Conservation (phyloP, 2,329 filamentous ascomycete genomes). For the Neofusicoccum laricinum region DNA sequence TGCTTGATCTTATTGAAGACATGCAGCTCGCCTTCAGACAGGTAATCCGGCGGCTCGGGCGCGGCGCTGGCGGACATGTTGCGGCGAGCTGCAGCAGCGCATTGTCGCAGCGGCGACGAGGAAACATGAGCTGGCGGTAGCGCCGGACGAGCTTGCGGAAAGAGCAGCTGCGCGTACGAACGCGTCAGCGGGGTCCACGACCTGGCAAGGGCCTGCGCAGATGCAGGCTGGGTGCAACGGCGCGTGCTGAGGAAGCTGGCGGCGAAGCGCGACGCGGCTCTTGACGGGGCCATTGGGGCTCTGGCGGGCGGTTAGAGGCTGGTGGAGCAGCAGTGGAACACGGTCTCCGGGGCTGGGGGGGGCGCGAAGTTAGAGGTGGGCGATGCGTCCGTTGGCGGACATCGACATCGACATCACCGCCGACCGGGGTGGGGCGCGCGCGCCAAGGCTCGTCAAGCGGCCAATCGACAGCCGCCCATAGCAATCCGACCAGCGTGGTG, state of each 20-base stretch:
- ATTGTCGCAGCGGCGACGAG: background rate
- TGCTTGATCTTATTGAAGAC: conserved; percentile 47
- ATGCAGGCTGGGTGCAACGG: background rate
- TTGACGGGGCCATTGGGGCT: conserved; percentile 6
- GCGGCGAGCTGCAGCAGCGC: background rate
- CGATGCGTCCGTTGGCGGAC: background rate
- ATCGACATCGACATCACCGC: conserved; percentile 7
- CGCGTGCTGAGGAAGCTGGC: background rate
- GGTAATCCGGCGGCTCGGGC: conserved; percentile 44
- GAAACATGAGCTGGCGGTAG: background rate
- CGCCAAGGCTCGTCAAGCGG: background rate
- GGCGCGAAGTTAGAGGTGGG: background rate
- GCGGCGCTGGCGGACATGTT: background rate
- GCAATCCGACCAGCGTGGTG: background rate
- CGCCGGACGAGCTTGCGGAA: background rate
- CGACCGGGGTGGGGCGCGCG: background rate
- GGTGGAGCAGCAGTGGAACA: background rate
- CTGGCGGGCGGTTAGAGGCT: background rate
- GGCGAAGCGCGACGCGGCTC: conserved; percentile 9
- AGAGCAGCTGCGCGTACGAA: background rate
- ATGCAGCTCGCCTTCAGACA: conserved; percentile 45
- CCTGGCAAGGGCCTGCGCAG: background rate
- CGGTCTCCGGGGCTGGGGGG: background rate
- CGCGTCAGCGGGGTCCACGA: background rate
- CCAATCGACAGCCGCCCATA: background rate